Evolutionary conservation across 257 asterid genomes (phyloP).

Genomic region (Solanum arcanum): DNA sequence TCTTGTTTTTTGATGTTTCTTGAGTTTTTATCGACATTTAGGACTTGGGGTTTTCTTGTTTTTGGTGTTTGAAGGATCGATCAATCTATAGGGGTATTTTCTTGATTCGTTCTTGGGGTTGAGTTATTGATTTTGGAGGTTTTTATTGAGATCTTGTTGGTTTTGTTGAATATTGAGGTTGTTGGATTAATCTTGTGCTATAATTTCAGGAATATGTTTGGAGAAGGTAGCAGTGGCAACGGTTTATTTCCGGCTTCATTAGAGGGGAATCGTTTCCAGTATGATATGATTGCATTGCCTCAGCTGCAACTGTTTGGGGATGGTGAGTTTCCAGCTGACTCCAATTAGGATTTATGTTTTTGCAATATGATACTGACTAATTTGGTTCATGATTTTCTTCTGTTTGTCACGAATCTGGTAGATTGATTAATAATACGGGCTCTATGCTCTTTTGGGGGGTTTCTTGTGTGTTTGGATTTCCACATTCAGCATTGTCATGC

Average conservation of each 20-base stretch:
- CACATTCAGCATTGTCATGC: not conserved
- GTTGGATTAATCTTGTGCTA: constrained; percentile 4
- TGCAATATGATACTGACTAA: not conserved
- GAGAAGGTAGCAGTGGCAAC: constrained; percentile 47
- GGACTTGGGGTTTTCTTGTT: not conserved
- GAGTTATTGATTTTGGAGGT: not conserved
- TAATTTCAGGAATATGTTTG: constrained; percentile 47
- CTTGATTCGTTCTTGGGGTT: not conserved
- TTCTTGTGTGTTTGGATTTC: not conserved
- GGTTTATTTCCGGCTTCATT: constrained; percentile 18
- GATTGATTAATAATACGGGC: not conserved
- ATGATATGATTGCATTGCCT: constrained; percentile 34
- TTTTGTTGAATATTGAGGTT: not conserved
- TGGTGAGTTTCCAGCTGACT: constrained; percentile 23
- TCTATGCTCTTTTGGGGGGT: not conserved
- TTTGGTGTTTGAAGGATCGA: not conserved
- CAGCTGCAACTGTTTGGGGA: constrained; percentile 63
- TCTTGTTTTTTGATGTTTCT: not conserved
- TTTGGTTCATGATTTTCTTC: not conserved
- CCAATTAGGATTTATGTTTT: not conserved
- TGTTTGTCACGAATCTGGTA: not conserved
- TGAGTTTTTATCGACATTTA: not conserved
- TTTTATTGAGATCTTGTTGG: not conserved
- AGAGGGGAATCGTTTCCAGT: constrained; percentile 33
- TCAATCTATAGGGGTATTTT: not conserved